Evolutionary conservation across 163 green algal species (phyloP), one percentile per base, ranked within the genome.

Genomic region (Scenedesmus sp.): DNA sequence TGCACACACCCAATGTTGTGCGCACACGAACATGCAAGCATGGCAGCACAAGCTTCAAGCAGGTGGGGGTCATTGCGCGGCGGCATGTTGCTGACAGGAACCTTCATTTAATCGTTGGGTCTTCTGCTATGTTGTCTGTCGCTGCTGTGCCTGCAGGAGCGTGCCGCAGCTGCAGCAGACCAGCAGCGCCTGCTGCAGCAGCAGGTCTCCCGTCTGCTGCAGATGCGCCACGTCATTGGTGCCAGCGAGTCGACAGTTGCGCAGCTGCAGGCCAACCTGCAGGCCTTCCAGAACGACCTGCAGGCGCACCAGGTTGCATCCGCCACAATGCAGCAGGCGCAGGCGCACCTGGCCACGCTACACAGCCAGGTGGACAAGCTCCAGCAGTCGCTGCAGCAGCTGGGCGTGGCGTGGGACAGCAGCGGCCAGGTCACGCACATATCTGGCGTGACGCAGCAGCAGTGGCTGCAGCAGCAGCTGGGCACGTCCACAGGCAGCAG

Each of bases 201-300:
- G 88, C 88, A 87, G 23, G 81, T 92, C 4, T 0, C 13, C 2
- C 64, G 66, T 1, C 66, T 92, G 52, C 82, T 85, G 64, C 60
- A 92, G n/a, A 88, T 76, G 56, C 89, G 82, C 64, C 81, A 89
- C 66, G 59, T 92, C 64, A 83, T 92, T 23, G 56, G 9, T 9
- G 54, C 23, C 60, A 88, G 54, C 7, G 79, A 88, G 64, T n/a
- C 4, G 1, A 88, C 82, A 12, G 82, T 92, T 23, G 34, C 52
- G 54, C 34, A 85, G 52, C 55, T 92, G 81, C 62, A 59, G n/a
- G 64, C 4, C 20, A 88, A 85, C 54, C 64, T 92, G 84, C 20
- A 26, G 16, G 89, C 89, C 52, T 88, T 92, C 62, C 55, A 88
- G 26, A 92, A 92, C 55, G 56, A 92, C 82, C 89, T 82, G 0